phyloP scores from a whole-genome alignment of 148 eudicot genomes.

The Rheum nobile region DNA sequence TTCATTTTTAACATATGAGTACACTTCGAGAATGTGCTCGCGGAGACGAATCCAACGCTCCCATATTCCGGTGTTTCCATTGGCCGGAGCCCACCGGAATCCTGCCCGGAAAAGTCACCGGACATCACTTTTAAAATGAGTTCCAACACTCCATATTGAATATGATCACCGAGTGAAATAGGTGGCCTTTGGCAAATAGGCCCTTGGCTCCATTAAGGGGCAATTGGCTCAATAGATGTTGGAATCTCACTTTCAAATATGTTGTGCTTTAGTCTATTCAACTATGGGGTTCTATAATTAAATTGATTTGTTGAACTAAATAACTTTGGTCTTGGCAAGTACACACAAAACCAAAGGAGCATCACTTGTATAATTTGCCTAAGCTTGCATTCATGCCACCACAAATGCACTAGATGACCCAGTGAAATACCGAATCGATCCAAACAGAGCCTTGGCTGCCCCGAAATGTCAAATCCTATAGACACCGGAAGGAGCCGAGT shows the following conservation, averaged over 20 bases:
- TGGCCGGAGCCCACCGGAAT: too few relatives aligned
- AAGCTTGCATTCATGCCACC: conserved; percentile 43
- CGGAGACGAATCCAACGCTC: too few relatives aligned
- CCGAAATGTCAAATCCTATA: conserved; percentile 86
- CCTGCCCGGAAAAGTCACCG: too few relatives aligned
- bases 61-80: too few relatives aligned
- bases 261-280: neutral
- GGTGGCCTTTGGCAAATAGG: neutral
- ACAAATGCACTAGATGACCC: conserved; percentile 86
- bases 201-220: neutral
- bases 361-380: neutral
- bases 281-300: neutral
- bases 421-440: conserved; percentile 54
- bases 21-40: too few relatives aligned
- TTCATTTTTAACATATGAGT: too few relatives aligned
- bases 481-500: conserved; percentile 43
- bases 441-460: conserved; percentile 57
- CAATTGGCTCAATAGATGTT: neutral
- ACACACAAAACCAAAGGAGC: neutral
- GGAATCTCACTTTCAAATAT: neutral
- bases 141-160: too few relatives aligned
- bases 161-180: neutral
- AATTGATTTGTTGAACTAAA: neutral
- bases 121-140: too few relatives aligned
- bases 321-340: neutral